Evolutionary conservation across 2,329 filamentous ascomycete species (phyloP), one percentile per base, ranked within the genome.

Genomic region (Claviceps maximensis): DNA sequence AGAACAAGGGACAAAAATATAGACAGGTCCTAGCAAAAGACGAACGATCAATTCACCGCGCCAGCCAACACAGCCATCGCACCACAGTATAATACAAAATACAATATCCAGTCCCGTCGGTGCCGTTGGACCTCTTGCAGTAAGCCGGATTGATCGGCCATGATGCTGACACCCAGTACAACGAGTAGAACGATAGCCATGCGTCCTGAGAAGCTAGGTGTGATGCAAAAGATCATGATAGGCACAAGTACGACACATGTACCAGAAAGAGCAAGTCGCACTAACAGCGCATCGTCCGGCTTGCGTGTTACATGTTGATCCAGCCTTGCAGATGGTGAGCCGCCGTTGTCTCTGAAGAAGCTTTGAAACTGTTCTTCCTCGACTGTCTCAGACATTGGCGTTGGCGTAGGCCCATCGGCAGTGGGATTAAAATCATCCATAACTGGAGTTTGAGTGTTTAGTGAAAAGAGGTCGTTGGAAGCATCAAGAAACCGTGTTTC

Each of bases 401-500:
- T 61, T 15, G 58, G 60, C 3, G 59, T 61, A 13, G 58, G 53
- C 15, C 56, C 55, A 19, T 61, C 59, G 9, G 61, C 62, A 1
- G 58, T 52, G 10, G 25, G 50, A 25, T 53, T 46, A 19, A 50
- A 49, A 17, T 51, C 53, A 27, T 56, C 53, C 7, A 49, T 51
- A n/a, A 49, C 47, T 12, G 50, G 52, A 6, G 42, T 55, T 6
- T 51, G 52, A 17, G 51, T 52, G 15, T 53, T 55, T 12, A 65
- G 45, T 6, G 69, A 71, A 21, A 85, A 63, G 13, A 86, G 71
- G 57, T 85, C 82, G 5, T 75, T 67, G 13, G 68, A 63, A 4
- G 69, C 66, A 41, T 79, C 73, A 5, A 87, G 72, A 59, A 86
- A 86, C 4, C 71, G 71, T 2, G 74, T 73, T 64, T 89, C 85